Base-by-base conservation (phyloP, 2,329 filamentous ascomycete genomes). In the Colletotrichum sp. region DNA sequence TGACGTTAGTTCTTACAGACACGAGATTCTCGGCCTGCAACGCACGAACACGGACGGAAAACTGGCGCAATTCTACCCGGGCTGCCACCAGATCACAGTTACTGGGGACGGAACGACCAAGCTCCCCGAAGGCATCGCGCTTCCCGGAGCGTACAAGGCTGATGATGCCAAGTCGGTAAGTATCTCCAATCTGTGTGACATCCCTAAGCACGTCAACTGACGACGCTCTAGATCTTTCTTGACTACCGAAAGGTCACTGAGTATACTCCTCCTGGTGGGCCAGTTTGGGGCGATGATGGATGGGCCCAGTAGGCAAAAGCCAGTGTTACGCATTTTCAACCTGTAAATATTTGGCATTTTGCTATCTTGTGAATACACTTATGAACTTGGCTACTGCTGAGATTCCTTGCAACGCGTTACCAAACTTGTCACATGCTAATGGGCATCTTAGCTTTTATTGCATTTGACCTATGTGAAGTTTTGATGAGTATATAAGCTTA, bases 21-120 rank as follows among this genome's bases (percentile, higher is more conserved):
- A 91, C 78, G 89, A 91, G 80, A 87, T 90, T 79, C 87, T 91
- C 75, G 89, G 89, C 8, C 85, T 91, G 66, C 89, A 91, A 81
- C 78, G 87, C 4, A 84, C 84, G n/a, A 60, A 80, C 16, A 89
- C 89, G 77, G 88, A 88, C 3, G 89, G 89, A n/a, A 64, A 77
- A 21, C 26, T 78, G 10, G 89, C 87, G 2, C 89, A 91, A 78
- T 88, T 91, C 80, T 91, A 91, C 78, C 89, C 89, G 0, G 88
- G 88, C 13, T 91, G 89, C 82, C 89, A 91, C 80, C 89, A 91
- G 81, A 84, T 91, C 28, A 84, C 89, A 79, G 87, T 91, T 28
- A 88, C 87, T 1, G 88, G 89, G 15, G 82, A 85, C 21, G 89
- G 88, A 13, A 86, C 79, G 52, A 86, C 80, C 71, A 81, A 79